These are phyloP conservation scores for Neurospora sp. DNA, from an alignment of 495 filamentous ascomycete species.

Conservation along the genomic window DNA sequence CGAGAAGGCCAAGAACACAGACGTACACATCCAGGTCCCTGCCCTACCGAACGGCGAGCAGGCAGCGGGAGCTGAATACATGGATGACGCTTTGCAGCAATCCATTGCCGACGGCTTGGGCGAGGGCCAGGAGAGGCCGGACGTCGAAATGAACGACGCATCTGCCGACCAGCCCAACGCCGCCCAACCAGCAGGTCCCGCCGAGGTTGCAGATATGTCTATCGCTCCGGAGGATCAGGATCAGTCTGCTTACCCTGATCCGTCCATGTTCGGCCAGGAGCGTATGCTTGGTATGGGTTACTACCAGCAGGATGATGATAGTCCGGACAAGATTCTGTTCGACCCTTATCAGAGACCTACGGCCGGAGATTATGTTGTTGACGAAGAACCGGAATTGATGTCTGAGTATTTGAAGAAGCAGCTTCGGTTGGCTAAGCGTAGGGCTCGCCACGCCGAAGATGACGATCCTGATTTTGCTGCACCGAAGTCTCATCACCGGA, in stretches of 20 bases:
- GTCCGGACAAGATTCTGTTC: slow-evolving; percentile 39
- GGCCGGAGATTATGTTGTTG: slow-evolving; percentile 22
- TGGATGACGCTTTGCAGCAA: slow-evolving; percentile 25
- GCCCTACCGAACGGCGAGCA: slow-evolving; percentile 16
- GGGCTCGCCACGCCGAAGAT: slow-evolving; percentile 32
- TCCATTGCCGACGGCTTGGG: slow-evolving; percentile 23
- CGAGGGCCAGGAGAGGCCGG: slow-evolving; percentile 20
- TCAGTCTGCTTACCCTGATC: slow-evolving; percentile 37
- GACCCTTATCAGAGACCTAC: slow-evolving; percentile 38
- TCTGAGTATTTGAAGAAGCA: slow-evolving; percentile 40
- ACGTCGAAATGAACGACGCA: background rate
- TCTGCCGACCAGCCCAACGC: background rate
- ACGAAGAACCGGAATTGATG: slow-evolving; percentile 29
- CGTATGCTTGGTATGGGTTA: slow-evolving; percentile 45
- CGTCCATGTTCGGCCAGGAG: slow-evolving; percentile 31
- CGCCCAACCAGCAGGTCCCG: slow-evolving; percentile 4
- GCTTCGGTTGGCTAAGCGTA: slow-evolving; percentile 35
- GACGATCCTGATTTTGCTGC: slow-evolving; percentile 38
- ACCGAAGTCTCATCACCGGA: slow-evolving; percentile 26
- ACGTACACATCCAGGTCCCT: slow-evolving; percentile 13
- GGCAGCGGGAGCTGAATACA: slow-evolving; percentile 15
- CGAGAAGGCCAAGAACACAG: slow-evolving; percentile 39
- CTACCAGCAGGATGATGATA: slow-evolving; percentile 45
- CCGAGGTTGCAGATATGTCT: slow-evolving; percentile 21
- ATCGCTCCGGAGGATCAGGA: slow-evolving; percentile 15